Conservation (phyloP, 176 grass and related monocot genomes). For the Triticum dicoccoides region DNA sequence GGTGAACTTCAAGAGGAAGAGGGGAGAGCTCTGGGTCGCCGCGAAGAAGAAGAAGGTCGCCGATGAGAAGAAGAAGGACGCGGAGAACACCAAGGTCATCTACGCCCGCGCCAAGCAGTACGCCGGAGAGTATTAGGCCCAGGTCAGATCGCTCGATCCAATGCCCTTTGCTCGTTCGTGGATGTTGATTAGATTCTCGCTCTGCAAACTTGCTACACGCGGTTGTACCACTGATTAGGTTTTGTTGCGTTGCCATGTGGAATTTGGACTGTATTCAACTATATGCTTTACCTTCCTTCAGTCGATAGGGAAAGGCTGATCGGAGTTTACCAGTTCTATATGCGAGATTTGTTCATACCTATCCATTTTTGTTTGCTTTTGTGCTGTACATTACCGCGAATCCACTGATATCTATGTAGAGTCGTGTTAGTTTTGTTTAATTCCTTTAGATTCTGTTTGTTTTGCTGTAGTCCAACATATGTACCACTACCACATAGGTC, state of each 20-base stretch:
- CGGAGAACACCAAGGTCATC: constrained; percentile 58
- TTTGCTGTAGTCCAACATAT: neutral
- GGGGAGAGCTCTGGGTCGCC: too few relatives aligned
- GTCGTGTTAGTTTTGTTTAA: neutral
- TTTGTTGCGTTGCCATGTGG: neutral
- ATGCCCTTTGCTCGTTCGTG: neutral
- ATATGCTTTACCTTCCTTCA: neutral
- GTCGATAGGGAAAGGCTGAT: neutral
- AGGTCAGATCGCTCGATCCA: constrained; percentile 40
- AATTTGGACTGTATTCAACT: neutral
- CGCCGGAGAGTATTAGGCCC: constrained; percentile 66
- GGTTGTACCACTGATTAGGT: neutral
- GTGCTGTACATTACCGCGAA: neutral
- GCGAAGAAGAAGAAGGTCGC: constrained; percentile 56
- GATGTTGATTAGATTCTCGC: too few relatives aligned
- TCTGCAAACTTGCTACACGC: neutral
- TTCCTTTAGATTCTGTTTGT: neutral
- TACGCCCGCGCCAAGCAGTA: constrained; percentile 62
- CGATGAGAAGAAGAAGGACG: constrained; percentile 42
- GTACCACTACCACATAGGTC: neutral
- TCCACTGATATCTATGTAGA: neutral
- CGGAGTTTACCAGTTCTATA: too few relatives aligned
- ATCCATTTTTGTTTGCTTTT: neutral
- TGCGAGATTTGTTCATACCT: too few relatives aligned
- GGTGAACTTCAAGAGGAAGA: too few relatives aligned